Base-by-base conservation (phyloP, 345 rosid genomes). In the Camelina sativa region DNA sequence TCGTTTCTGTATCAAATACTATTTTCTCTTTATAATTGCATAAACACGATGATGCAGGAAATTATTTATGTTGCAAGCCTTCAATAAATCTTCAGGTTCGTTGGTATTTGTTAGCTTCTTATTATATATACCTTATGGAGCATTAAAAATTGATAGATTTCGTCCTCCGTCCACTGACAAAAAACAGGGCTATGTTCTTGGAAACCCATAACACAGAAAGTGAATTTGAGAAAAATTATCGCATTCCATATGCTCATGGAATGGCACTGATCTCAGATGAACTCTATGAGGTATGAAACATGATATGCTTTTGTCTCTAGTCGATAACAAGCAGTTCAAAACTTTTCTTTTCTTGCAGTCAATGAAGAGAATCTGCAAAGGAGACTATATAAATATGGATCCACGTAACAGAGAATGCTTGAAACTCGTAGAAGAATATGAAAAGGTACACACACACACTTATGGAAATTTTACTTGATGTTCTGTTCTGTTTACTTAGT, bases 181-280 rank as follows among this genome's bases (percentile, higher is more conserved):
- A 4, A 55, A 81, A 54, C 74, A 89, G 96, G 97, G 96, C 54
- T 89, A 82, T 74, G 22, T 89, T 15, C 82, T 89, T 6, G 96
- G 96, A 34, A 89, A 89, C 74, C 86, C 91, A 4, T 0, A 0
- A 0, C n/a, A 85, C 92, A 15, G 82, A 75, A 8, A 0, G 0
- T 15, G 69, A 58, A 20, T 17, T 67, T 53, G 85, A 86, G 41
- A 13, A 0, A 23, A 89, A 85, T 73, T 74, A 85, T 46, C 80
- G 74, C 38, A 60, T 89, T 65, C 65, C 73, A 11, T 87, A 65
- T 54, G 84, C 86, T 41, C 85, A 82, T 60, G 83, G 85, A 30
- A 74, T 83, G 88, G 82, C 81, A 32, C 74, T 89, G 5, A 84
- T 89, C 56, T 87, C 90, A 6, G 83, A 83, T 78, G 81, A 85